A percentile compares a stretch with the other conserved stretches of the same genome.
Conservation (phyloP, 768 basidiomycete genomes). For the Suillus hirtellus region DNA sequence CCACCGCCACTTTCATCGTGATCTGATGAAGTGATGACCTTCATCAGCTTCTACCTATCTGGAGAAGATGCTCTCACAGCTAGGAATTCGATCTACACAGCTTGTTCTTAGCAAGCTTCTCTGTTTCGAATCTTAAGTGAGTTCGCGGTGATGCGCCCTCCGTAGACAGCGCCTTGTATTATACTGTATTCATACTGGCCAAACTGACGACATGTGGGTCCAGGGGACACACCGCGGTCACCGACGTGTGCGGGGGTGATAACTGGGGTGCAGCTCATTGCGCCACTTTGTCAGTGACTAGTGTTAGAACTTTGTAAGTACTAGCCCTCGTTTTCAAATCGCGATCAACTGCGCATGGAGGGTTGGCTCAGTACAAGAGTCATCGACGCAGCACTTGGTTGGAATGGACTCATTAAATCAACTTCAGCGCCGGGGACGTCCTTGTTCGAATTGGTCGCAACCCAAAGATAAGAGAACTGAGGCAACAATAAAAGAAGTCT, state of each 20-base stretch:
- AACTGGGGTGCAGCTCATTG: background rate
- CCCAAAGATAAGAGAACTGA: background rate
- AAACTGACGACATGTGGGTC: background rate
- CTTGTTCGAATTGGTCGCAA: background rate
- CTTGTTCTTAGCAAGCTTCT: background rate
- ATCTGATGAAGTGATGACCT: background rate
- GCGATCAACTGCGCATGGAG: background rate
- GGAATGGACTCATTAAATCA: background rate
- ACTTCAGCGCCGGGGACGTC: background rate
- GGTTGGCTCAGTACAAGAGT: background rate
- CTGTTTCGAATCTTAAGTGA: conserved; percentile 3
- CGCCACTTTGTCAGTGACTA: background rate
- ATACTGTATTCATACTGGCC: background rate
- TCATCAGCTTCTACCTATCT: conserved; percentile 1
- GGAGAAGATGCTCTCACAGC: background rate
- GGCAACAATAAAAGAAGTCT: background rate
- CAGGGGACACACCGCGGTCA: background rate
- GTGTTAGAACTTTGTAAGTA: background rate
- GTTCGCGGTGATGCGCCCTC: background rate
- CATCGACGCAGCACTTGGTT: background rate
- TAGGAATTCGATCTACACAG: background rate
- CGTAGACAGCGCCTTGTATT: background rate
- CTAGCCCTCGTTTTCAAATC: background rate
- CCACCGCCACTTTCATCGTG: background rate
- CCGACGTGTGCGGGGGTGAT: background rate